Base-by-base conservation (phyloP, 1,284 basidiomycete genomes). In the Ganoderma lucidum region DNA sequence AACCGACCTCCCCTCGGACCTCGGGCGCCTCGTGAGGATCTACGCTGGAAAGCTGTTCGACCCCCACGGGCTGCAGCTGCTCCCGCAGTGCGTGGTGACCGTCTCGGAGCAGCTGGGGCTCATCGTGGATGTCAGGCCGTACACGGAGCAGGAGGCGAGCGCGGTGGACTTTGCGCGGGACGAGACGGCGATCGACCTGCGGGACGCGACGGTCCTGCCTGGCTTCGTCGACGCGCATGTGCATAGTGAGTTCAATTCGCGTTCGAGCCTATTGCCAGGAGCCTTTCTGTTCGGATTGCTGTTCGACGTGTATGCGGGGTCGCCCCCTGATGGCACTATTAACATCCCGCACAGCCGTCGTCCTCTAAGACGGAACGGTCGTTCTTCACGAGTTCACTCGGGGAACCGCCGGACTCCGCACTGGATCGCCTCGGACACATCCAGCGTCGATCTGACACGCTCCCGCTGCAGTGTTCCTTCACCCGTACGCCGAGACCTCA, bases 171-270 rank as follows among this genome's bases (percentile, higher is more conserved):
- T 75, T 41, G 48, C 62, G 17, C 65, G 63, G 60, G 61, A 69
- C 3, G 70, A 64, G 23, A 35, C 64, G 53, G 67, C 81, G 42
- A 81, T 87, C 59, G 87, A 91, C 77, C 78, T 90, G 53, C 78
- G 86, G n/a, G 75, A 80, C 23, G 73, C 82, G 70, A 88, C 87
- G 1, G 81, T 92, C 3, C 76, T 90, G 2, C 89, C 90, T 23
- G 90, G 90, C 0, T 86, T 91, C 63, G 88, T 91, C n/a, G 90
- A 92, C 73, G 82, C 81, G 1, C 90, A 92, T 78, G 89, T 92
- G 23, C 90, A 90, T 76, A 79, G 90, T 90, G 75, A 79, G 88
- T 81, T 15, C 56, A 19, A 10, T 51, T 51, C 48, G 48, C 23
- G 23, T 51, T 28, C 48, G 23, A 23, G 45, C 9, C 19, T n/a